phyloP scores from a whole-genome alignment of 192 early-diverging fungal genomes.

The Funneliformis geosporum region DNA sequence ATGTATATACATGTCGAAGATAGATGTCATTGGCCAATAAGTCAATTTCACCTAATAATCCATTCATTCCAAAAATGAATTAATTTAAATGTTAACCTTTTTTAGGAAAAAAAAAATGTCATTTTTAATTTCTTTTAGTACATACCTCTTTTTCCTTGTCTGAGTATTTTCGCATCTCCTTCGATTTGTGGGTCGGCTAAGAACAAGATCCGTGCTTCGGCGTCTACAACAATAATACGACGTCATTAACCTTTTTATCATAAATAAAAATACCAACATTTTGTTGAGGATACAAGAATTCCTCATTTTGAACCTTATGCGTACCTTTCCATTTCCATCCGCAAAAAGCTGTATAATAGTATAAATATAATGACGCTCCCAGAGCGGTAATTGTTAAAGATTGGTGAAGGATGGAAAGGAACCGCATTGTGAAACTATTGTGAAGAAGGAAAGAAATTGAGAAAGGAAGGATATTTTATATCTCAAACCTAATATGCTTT shows the following conservation, averaged over 20 bases:
- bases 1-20: constrained; percentile 56
- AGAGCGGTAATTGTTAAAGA: constrained; percentile 21
- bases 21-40: constrained; percentile 61
- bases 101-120: neutral
- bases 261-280: too few species aligned
- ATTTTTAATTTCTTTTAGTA: constrained; percentile 1
- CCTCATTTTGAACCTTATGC: neutral
- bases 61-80: neutral
- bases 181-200: constrained; percentile 73
- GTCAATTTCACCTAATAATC: constrained; percentile 46
- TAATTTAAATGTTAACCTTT: neutral
- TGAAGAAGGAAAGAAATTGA: neutral
- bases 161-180: constrained; percentile 60
- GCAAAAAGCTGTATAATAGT: constrained; percentile 34
- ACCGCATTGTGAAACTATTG: constrained; percentile 8
- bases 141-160: constrained; percentile 53
- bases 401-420: neutral
- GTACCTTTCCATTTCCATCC: constrained; percentile 31
- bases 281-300: too few species aligned
- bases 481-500: too few species aligned
- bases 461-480: too few species aligned
- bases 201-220: constrained; percentile 50
- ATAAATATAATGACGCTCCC: constrained; percentile 26
- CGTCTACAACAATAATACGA: neutral
- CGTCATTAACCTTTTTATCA: too few species aligned